Percentiles rank a stretch among this genome's conserved stretches.
Evolutionary conservation across 768 basidiomycete genomes (phyloP).

Genomic region (Tylopilus rubrobrunneus): DNA sequence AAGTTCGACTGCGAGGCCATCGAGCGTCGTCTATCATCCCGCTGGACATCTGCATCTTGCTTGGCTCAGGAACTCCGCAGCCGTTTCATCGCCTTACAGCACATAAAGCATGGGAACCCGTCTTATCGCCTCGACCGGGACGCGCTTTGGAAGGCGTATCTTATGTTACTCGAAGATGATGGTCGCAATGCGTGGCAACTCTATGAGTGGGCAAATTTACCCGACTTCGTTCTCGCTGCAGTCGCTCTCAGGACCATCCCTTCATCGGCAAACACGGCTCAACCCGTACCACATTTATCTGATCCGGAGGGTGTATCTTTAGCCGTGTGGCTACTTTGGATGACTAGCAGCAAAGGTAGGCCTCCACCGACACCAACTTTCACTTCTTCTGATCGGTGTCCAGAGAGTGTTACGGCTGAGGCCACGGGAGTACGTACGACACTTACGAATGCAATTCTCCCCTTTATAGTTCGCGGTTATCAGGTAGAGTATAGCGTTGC

Average conservation of each 20-base stretch:
- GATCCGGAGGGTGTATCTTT: constrained; percentile 38
- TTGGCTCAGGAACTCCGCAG: constrained; percentile 42
- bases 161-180: constrained; percentile 54
- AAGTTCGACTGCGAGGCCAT: constrained; percentile 44
- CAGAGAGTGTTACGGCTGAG: constrained; percentile 35
- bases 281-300: constrained; percentile 17
- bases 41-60: constrained; percentile 36
- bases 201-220: constrained; percentile 37
- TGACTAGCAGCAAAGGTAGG: constrained; percentile 39
- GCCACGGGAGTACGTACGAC: constrained; percentile 21
- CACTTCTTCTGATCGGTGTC: constrained; percentile 11
- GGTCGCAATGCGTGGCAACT: constrained; percentile 44
- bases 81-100: constrained; percentile 38
- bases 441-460: constrained; percentile 33
- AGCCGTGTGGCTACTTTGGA: constrained; percentile 45
- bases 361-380: background rate
- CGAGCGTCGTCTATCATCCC: constrained; percentile 34
- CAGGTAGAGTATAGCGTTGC: constrained; percentile 27
- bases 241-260: constrained; percentile 9
- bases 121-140: constrained; percentile 25
- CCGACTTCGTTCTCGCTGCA: constrained; percentile 23
- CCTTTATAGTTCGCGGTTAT: constrained; percentile 40
- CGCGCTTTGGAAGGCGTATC: constrained; percentile 52
- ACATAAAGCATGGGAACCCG: constrained; percentile 33
- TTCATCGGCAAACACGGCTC: background rate